Evolutionary conservation across 495 filamentous ascomycete species (phyloP), one percentile per base, ranked within the genome.

Genomic region (Penicilliopsis zonata): DNA sequence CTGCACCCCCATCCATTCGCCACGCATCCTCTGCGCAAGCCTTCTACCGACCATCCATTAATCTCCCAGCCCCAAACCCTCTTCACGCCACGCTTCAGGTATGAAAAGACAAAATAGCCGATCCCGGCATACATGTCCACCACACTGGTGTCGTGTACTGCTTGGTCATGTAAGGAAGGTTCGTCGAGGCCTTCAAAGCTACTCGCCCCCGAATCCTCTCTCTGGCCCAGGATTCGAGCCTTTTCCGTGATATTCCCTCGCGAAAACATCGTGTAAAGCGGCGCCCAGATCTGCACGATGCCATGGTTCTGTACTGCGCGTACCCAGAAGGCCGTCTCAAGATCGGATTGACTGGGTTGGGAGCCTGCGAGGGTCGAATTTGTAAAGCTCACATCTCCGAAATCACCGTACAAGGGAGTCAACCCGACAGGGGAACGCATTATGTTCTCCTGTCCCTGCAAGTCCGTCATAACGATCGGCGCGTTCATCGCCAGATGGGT

Each of bases 71-170:
- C 82, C 36, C 88, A 60, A 6, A 94, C 79, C 29, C 70, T 64
- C 27, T 45, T 46, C 35, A 83, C 60, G 0, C 86, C 86, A n/a
- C 80, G 63, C 36, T 61, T 67, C 13, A 76, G 61, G 47, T 90
- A 93, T 20, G 70, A 76, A 41, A 94, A 88, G 10, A 79, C 70
- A 52, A 94, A 95, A 51, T 95, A 95, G 2, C 87, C 87, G 38
- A 95, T 92, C 0, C 87, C 87, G 2, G 82, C 82, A 62, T 87
- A 94, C 42, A 95, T 55, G 50, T 95, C 87, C 0, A 90, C 73
- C 0, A 81, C 83, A 31, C 60, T 64, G 12, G 54, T 55, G 15
- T 62, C 62, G 1, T 21, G 26, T 6, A 57, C 37, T 1, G 8
- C 18, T 36, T 48, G 49, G 4, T 33, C 52, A 3, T 38, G 36